A percentile compares a stretch with the other conserved stretches of the same genome.
Conservation (phyloP, 192 early-diverging fungal species). For the Rhizophagus sp. region DNA sequence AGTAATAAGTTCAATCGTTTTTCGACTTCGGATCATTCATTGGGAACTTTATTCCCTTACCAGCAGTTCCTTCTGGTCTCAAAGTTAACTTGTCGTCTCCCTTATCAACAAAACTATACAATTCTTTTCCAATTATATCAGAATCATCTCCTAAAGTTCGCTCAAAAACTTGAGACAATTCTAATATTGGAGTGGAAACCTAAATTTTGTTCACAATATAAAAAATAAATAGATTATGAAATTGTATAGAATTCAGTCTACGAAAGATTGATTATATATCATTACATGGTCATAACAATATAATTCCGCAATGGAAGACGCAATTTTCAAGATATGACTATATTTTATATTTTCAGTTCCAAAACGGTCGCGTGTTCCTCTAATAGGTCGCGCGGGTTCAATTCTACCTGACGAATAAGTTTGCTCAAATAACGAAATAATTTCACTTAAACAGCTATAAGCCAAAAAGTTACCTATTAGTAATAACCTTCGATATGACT, state of each 20-base stretch:
- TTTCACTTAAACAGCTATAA: too few species aligned
- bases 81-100: constrained; percentile 58
- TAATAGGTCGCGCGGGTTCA: constrained; percentile 49
- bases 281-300: constrained; percentile 57
- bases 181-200: constrained; percentile 64
- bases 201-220: constrained; percentile 14
- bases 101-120: constrained; percentile 66
- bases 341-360: constrained; percentile 48
- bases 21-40: not conserved
- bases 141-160: constrained; percentile 60
- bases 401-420: too few species aligned
- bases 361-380: constrained; percentile 64
- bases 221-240: not conserved
- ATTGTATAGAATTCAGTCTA: too few species aligned
- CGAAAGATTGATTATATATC: not conserved
- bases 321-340: constrained; percentile 47
- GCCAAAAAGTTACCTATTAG: too few species aligned
- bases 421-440: too few species aligned
- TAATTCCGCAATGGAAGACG: constrained; percentile 38
- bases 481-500: too few species aligned
- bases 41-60: not conserved
- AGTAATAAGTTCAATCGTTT: not conserved
- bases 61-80: constrained; percentile 71
- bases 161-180: constrained; percentile 65
- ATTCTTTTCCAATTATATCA: constrained; percentile 70